Conservation (phyloP, 2,329 filamentous ascomycete species). For the Colletotrichum euphorbiae region DNA sequence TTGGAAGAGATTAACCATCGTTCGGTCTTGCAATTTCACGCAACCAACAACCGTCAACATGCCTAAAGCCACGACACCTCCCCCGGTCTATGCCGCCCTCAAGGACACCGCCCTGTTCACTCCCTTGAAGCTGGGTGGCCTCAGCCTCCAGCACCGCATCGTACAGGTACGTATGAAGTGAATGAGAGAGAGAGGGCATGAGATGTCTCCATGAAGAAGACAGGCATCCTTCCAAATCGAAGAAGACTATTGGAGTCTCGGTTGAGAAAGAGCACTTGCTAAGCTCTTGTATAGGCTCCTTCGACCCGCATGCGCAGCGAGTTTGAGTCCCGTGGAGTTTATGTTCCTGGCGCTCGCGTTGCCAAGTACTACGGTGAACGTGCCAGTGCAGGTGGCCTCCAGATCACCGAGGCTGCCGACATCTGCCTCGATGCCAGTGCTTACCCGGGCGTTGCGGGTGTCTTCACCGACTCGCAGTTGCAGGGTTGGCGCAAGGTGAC, state of each 20-base stretch:
- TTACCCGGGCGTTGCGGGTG: slow-evolving; percentile 46
- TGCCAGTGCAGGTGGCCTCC: slow-evolving; percentile 48
- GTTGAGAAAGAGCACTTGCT: neutral
- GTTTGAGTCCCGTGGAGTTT: slow-evolving; percentile 48
- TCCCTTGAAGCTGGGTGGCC: slow-evolving; percentile 49
- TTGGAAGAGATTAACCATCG: slow-evolving; percentile 14
- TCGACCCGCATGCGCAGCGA: slow-evolving; percentile 45
- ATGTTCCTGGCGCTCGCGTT: slow-evolving; percentile 46
- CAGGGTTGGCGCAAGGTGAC: slow-evolving; percentile 70
- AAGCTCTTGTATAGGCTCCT: slow-evolving; percentile 17
- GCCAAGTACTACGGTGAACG: slow-evolving; percentile 49
- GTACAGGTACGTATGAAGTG: slow-evolving; percentile 45
- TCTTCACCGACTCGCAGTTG: slow-evolving; percentile 47
- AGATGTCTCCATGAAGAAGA: too few species aligned
- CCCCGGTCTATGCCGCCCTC: slow-evolving; percentile 31
- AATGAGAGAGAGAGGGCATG: neutral
- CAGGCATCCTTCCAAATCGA: too few species aligned
- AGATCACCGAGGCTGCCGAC: slow-evolving; percentile 48
- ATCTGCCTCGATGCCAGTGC: slow-evolving; percentile 45
- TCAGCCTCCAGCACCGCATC: slow-evolving; percentile 51
- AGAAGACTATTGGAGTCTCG: too few species aligned
- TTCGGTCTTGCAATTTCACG: neutral
- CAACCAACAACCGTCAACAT: neutral
- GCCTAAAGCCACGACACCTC: slow-evolving; percentile 31
- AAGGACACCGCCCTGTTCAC: slow-evolving; percentile 48